Evolutionary conservation across 768 basidiomycete genomes (phyloP), one percentile per base, ranked within the genome.

Genomic region (Termitomyces eurrhizus): DNA sequence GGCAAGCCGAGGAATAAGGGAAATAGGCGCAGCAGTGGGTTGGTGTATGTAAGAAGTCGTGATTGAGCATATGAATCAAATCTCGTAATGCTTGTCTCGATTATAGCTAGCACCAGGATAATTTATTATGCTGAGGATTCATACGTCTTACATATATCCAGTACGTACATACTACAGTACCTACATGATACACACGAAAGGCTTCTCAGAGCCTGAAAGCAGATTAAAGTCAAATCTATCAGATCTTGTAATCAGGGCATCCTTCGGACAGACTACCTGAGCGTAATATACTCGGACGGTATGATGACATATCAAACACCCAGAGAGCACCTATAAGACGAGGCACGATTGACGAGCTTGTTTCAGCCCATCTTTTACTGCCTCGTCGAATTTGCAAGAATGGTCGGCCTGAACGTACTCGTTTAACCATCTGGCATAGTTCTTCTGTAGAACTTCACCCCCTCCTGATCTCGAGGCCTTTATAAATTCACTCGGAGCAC

Each of bases 21-120:
- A 67, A 21, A 51, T 65, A 3, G 64, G 62, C 18, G 45, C 62
- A 42, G 66, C 66, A 37, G 59, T 67, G 18, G 66, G 66, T 32
- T 67, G 64, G 62, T 67, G 66, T 48, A 64, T 67, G 24, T 67
- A 16, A 55, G 35, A 42, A 21, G 21, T 56, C 36, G 37, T 35
- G 42, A 14, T 56, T 53, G 37, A 53, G 24, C 24, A 18, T 29
- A 11, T 18, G 13, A 18, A 11, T 24, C 1, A 39, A 24, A 14
- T 24, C 11, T 18, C 21, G 52, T 11, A 54, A 44, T 12, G 21
- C n/a, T 21, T 29, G 24, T 24, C 26, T 18, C 41, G 6, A 55
- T 44, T 4, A 14, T 16, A 11, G 24, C 2, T 14, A 21, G 9
- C 7, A 26, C 14, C 8, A 37, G 24, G 37, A 44, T 9, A 21